Conservation (phyloP, 2,329 filamentous ascomycete genomes). For the Ascochyta lentis region DNA sequence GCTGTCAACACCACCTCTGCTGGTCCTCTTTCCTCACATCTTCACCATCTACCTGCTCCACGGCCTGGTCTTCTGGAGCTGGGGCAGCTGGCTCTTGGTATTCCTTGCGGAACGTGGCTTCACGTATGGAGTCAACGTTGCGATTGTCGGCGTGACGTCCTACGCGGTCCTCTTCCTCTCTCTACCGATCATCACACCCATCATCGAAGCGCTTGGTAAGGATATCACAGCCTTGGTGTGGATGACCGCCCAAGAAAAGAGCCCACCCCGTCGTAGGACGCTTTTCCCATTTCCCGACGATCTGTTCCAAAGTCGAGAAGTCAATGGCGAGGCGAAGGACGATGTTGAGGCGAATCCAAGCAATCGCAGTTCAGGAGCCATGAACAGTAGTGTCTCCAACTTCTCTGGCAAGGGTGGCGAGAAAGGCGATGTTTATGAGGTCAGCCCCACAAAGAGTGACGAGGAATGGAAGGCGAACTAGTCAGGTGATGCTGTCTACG, state of each 20-base stretch:
- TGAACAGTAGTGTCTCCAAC: not conserved
- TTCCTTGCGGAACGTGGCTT: conserved; percentile 40
- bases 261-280: conserved; percentile 39
- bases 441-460: not conserved
- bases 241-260: conserved; percentile 46
- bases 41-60: conserved; percentile 59
- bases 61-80: conserved; percentile 56
- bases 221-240: conserved; percentile 49
- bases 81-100: conserved; percentile 48
- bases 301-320: conserved; percentile 21
- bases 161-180: conserved; percentile 43
- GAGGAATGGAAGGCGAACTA: conserved; percentile 1
- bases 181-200: conserved; percentile 48
- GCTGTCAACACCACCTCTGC: conserved; percentile 50
- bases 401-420: not conserved
- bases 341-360: conserved; percentile 17
- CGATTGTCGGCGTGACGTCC: conserved; percentile 46
- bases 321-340: conserved; percentile 7
- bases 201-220: conserved; percentile 50
- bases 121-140: conserved; percentile 44
- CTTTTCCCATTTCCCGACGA: conserved; percentile 41
- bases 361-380: not conserved
- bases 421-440: not conserved
- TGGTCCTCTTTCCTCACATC: conserved; percentile 56
- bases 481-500: not conserved